Percentiles rank a stretch among this genome's conserved stretches.
Evolutionary conservation across 1,284 basidiomycete genomes (phyloP).

Genomic region (Irpex sp.): DNA sequence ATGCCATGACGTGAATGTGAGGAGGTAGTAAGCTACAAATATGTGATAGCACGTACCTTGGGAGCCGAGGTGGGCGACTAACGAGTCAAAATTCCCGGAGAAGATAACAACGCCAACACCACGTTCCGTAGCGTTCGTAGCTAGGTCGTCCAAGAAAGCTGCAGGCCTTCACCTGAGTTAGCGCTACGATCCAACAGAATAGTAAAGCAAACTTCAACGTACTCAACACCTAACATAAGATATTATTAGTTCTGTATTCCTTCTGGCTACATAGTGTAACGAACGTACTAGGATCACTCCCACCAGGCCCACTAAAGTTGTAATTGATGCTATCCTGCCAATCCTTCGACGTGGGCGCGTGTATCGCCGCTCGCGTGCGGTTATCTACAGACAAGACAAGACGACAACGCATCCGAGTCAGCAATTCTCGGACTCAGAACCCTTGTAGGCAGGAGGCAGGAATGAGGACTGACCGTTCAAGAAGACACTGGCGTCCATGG

Average conservation of each 20-base stretch:
- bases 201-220: neutral
- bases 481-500: slow-evolving; percentile 9
- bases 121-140: slow-evolving; percentile 42
- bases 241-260: neutral
- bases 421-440: too few species aligned
- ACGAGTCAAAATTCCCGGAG: neutral
- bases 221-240: slow-evolving; percentile 9
- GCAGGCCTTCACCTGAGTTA: too few species aligned
- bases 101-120: neutral
- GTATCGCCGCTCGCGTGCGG: slow-evolving; percentile 54
- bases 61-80: neutral
- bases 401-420: neutral
- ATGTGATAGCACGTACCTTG: neutral
- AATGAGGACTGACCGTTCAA: slow-evolving; percentile 8
- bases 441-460: too few species aligned
- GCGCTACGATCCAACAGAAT: too few species aligned
- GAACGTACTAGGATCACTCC: slow-evolving; percentile 9
- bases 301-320: slow-evolving; percentile 9
- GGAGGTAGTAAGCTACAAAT: too few species aligned
- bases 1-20: neutral
- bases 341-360: slow-evolving; percentile 62
- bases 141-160: slow-evolving; percentile 52
- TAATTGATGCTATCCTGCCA: slow-evolving; percentile 43
- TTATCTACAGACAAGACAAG: slow-evolving; percentile 37
- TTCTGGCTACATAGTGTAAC: neutral